These are phyloP conservation scores for Dinochytrium kinnereticum DNA, from an alignment of 371 early-diverging fungal genomes.

Conservation along the genomic window DNA sequence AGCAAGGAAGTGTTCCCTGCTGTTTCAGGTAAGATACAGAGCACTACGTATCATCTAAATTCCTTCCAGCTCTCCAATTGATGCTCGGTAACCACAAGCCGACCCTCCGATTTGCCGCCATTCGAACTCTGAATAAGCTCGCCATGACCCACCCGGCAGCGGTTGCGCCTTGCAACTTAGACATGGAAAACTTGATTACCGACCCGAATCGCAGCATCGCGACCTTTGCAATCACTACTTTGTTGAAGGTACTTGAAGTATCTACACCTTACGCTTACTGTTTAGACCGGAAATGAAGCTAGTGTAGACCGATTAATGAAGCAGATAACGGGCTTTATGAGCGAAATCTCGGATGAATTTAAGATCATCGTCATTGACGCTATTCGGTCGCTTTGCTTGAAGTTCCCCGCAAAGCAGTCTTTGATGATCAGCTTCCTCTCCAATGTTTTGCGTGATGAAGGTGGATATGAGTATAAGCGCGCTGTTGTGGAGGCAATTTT, in stretches of 20 bases:
- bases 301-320: slow-evolving; percentile 97
- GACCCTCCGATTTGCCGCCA: slow-evolving; percentile 94
- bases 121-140: slow-evolving; percentile 91
- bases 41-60: background rate
- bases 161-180: slow-evolving; percentile 93
- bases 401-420: slow-evolving; percentile 95
- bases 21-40: slow-evolving; percentile 67
- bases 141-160: slow-evolving; percentile 87
- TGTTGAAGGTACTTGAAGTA: slow-evolving; percentile 77
- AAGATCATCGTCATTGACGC: slow-evolving; percentile 98
- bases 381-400: slow-evolving; percentile 90
- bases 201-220: slow-evolving; percentile 97
- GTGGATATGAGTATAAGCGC: slow-evolving; percentile 95
- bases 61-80: slow-evolving; percentile 77
- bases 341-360: slow-evolving; percentile 97
- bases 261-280: too few relatives aligned
- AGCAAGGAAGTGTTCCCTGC: slow-evolving; percentile 89
- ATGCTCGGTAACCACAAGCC: slow-evolving; percentile 92
- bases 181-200: slow-evolving; percentile 96
- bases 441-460: slow-evolving; percentile 94
- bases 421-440: slow-evolving; percentile 93
- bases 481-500: slow-evolving; percentile 96
- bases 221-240: slow-evolving; percentile 97
- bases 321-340: slow-evolving; percentile 95
- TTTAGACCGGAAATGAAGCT: slow-evolving; percentile 93